Conservation (phyloP, 2,329 filamentous ascomycete species). For the Talaromyces piceae region DNA sequence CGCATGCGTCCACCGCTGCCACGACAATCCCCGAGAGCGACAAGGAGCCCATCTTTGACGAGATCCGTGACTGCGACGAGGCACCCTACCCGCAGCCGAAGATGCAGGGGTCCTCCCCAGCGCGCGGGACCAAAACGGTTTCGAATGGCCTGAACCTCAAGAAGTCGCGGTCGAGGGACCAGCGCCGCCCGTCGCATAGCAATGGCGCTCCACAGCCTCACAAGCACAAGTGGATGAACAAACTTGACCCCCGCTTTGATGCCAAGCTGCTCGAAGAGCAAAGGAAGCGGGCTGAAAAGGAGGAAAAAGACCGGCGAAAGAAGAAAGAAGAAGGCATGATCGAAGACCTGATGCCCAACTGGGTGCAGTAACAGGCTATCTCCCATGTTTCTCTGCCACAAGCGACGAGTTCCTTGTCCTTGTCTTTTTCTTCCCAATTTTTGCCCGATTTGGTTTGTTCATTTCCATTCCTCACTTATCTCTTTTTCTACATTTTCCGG, state of each 20-base stretch:
- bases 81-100: conserved; percentile 8
- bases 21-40: conserved; percentile 8
- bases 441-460: background rate
- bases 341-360: conserved; percentile 7
- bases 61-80: conserved; percentile 11
- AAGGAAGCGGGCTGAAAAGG: conserved; percentile 4
- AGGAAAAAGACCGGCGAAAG: conserved; percentile 6
- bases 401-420: too few relatives aligned
- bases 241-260: conserved; percentile 10
- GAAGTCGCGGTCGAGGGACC: background rate
- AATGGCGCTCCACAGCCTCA: conserved; percentile 1
- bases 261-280: conserved; percentile 11
- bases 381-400: too few relatives aligned
- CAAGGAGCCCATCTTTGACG: conserved; percentile 11
- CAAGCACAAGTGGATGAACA: conserved; percentile 11
- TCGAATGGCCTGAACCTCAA: conserved; percentile 2
- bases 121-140: conserved; percentile 1
- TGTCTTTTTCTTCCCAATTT: background rate
- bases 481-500: background rate
- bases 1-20: background rate
- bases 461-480: background rate
- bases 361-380: conserved; percentile 4
- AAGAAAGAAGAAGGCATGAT: conserved; percentile 9
- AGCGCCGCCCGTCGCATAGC: background rate
- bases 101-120: background rate